These are phyloP conservation scores for Lunularia cruciata DNA, from an alignment of 225 moss, liverwort and hornwort genomes.

Conservation along the genomic window DNA sequence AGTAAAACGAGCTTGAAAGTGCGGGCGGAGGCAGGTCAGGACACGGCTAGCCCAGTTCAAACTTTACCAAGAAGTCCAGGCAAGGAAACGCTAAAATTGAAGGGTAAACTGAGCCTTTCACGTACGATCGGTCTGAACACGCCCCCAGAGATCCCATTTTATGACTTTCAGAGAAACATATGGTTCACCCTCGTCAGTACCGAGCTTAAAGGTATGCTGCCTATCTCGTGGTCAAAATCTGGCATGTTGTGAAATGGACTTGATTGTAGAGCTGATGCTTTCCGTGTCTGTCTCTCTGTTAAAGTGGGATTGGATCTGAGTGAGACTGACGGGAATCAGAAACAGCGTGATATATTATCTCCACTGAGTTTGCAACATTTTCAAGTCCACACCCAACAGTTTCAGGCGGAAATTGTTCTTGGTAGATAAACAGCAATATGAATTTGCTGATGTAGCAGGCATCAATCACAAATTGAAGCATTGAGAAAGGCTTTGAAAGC, in stretches of 20 bases:
- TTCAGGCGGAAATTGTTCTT: no score
- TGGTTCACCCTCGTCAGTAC: constrained; percentile 19
- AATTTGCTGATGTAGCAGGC: no score
- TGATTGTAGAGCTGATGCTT: no score
- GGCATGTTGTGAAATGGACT: no score
- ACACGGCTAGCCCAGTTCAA: neutral
- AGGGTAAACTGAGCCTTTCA: neutral
- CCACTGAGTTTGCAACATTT: no score
- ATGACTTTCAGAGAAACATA: neutral
- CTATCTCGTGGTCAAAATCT: no score
- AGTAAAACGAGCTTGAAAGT: neutral
- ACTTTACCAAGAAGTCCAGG: neutral
- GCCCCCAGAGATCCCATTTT: neutral
- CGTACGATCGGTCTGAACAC: neutral
- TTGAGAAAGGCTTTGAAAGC: neutral
- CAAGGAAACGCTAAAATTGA: neutral
- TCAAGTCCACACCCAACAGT: no score
- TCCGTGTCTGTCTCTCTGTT: no score
- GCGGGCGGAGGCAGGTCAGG: neutral
- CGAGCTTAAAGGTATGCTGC: neutral
- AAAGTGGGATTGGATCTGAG: no score
- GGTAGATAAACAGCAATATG: no score
- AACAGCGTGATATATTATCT: no score
- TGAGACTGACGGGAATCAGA: no score
- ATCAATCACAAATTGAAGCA: neutral